Evolutionary conservation across 352 stramenopile species (phyloP).

Genomic region (Phytophthora podocarpi): DNA sequence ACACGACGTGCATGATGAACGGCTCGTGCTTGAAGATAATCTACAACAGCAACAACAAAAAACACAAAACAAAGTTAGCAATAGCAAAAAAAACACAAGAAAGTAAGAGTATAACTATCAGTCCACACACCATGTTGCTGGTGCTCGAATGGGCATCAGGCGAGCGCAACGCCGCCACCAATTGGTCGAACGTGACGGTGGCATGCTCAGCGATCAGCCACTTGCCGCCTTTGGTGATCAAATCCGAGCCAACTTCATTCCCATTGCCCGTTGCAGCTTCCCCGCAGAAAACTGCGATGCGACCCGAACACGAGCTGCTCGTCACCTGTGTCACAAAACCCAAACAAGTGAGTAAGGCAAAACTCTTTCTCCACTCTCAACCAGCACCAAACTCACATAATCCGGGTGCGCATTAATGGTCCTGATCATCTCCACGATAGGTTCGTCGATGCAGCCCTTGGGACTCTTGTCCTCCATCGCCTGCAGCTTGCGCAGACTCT

Average conservation of each 20-base stretch:
- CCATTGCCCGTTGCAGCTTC: slow-evolving; percentile 33
- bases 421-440: slow-evolving; percentile 88
- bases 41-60: slow-evolving; percentile 20
- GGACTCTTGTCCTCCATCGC: slow-evolving; percentile 89
- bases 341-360: slow-evolving; percentile 1
- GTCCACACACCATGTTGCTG: slow-evolving; percentile 67
- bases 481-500: slow-evolving; percentile 85
- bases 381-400: slow-evolving; percentile 57
- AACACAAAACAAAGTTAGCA: neutral
- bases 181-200: slow-evolving; percentile 72
- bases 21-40: slow-evolving; percentile 92
- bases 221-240: slow-evolving; percentile 90
- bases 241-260: slow-evolving; percentile 32
- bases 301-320: slow-evolving; percentile 91
- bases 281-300: slow-evolving; percentile 88
- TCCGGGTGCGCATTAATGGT: slow-evolving; percentile 86
- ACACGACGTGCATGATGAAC: slow-evolving; percentile 94
- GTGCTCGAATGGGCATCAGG: slow-evolving; percentile 34
- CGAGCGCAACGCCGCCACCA: slow-evolving; percentile 52
- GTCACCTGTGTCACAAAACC: slow-evolving; percentile 64
- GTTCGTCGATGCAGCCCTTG: slow-evolving; percentile 90
- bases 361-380: neutral
- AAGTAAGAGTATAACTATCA: neutral
- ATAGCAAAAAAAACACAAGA: neutral
- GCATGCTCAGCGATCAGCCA: slow-evolving; percentile 89